A percentile compares a stretch with the other conserved stretches of the same genome.
These are phyloP conservation scores for Saccharomyces jurei DNA, from an alignment of 805 yeast genomes.

Conservation along the genomic window DNA sequence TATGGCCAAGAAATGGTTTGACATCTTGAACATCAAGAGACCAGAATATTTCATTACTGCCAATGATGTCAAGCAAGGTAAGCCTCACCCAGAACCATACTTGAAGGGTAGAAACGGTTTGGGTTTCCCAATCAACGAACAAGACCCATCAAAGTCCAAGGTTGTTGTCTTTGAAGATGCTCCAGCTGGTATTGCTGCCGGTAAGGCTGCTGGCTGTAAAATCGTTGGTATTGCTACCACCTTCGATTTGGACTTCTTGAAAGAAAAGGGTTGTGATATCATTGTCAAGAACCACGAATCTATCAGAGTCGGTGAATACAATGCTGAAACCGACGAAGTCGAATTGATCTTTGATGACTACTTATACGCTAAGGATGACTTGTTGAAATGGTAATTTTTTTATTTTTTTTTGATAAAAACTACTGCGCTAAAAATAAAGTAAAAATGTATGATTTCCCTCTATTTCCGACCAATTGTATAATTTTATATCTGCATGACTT, in stretches of 20 bases:
- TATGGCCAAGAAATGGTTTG: constrained; percentile 74
- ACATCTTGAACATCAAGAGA: constrained; percentile 47
- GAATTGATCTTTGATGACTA: constrained; percentile 33
- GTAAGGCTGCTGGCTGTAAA: constrained; percentile 74
- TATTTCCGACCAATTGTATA: constrained; percentile 1
- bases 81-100: constrained; percentile 85
- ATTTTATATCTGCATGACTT: background rate
- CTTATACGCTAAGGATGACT: constrained; percentile 32
- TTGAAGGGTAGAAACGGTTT: constrained; percentile 41
- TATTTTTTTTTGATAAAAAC: background rate
- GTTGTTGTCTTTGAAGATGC: constrained; percentile 80
- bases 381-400: constrained; percentile 27
- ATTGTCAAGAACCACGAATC: constrained; percentile 66
- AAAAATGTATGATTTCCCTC: background rate
- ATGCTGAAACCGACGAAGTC: constrained; percentile 34
- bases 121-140: constrained; percentile 32
- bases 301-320: constrained; percentile 51
- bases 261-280: constrained; percentile 72
- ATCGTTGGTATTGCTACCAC: constrained; percentile 81
- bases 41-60: constrained; percentile 80
- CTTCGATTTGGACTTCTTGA: constrained; percentile 58
- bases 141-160: constrained; percentile 33
- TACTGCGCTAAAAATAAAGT: background rate
- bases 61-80: constrained; percentile 68
- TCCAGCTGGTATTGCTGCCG: constrained; percentile 80